Base-by-base conservation (phyloP, 2,329 filamentous ascomycete genomes). In the Neurospora sp. region DNA sequence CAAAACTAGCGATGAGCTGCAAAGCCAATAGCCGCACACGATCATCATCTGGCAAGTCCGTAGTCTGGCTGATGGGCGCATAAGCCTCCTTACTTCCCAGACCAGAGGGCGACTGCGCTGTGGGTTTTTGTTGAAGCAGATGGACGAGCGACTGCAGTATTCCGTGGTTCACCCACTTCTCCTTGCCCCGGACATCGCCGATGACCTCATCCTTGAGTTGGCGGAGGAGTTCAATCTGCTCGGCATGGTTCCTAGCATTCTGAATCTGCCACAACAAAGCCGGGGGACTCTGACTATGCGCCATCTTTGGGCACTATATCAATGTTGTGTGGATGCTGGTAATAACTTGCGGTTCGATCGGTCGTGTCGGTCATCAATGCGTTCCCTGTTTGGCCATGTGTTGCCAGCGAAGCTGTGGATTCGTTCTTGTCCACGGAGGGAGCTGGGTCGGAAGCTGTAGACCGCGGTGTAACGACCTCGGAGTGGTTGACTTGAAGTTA, bases 151-250 rank as follows among this genome's bases (percentile, higher is more conserved):
- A 85, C 68, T 87, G 85, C 66, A 96, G 80, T 38, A 92, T 84
- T 19, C 94, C 94, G 69, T 87, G 82, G 70, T 84, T 84, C 52
- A 97, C 85, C 84, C 90, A 94, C 70, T 88, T 81, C 80, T 95
- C 91, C 81, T 99, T 99, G 79, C 90, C 90, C 79, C 95, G 90
- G 40, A 91, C 86, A 79, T 98, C 93, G 33, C 96, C 96, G 71
- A 97, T 89, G 67, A 97, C 86, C 73, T 96, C 91, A 79, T 97
- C 96, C 83, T 97, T 98, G 38, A 99, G 82, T 58, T 85, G 84
- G 73, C 90, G 88, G 66, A 97, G 84, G 67, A 89, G 87, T 36
- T 84, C 82, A 52, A 87, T 82, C 75, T 87, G 86, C 73, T 89
- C 86, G 28, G 80, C 73, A 66, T 81, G 78, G 42, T 81, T 83